These are phyloP conservation scores for Paraleonurus japonicus DNA, from an alignment of 257 asterid genomes.

Conservation along the genomic window DNA sequence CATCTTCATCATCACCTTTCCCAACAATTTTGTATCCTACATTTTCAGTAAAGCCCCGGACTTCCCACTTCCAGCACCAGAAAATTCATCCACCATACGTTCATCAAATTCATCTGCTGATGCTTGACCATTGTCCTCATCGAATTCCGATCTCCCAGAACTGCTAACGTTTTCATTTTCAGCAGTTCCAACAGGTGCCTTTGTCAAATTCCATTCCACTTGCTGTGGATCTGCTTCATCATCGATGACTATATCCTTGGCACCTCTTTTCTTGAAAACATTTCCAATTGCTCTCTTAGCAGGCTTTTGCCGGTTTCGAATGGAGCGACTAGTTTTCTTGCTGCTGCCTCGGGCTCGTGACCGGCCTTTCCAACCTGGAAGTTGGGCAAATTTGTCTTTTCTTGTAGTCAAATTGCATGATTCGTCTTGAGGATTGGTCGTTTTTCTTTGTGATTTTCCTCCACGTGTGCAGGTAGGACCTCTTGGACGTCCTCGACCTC, in stretches of 20 bases:
- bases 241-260: constrained; percentile 15
- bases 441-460: constrained; percentile 43
- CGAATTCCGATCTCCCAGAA: constrained; percentile 51
- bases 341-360: constrained; percentile 44
- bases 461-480: constrained; percentile 45
- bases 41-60: constrained; percentile 21
- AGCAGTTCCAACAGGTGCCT: constrained; percentile 32
- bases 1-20: constrained; percentile 33
- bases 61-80: constrained; percentile 22
- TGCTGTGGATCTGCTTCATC: constrained; percentile 26
- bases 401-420: constrained; percentile 21
- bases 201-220: constrained; percentile 38
- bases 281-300: constrained; percentile 22
- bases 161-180: constrained; percentile 46
- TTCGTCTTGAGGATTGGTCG: constrained; percentile 30
- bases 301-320: constrained; percentile 42
- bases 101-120: constrained; percentile 44
- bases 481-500: constrained; percentile 55
- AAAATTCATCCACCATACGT: constrained; percentile 28
- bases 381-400: constrained; percentile 32
- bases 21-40: constrained; percentile 21
- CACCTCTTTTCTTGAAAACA: constrained; percentile 13
- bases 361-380: constrained; percentile 51
- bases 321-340: constrained; percentile 50
- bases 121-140: constrained; percentile 40